Evolutionary conservation across 140 eudicot species (phyloP).

Genomic region (Bidens hawaiensis): DNA sequence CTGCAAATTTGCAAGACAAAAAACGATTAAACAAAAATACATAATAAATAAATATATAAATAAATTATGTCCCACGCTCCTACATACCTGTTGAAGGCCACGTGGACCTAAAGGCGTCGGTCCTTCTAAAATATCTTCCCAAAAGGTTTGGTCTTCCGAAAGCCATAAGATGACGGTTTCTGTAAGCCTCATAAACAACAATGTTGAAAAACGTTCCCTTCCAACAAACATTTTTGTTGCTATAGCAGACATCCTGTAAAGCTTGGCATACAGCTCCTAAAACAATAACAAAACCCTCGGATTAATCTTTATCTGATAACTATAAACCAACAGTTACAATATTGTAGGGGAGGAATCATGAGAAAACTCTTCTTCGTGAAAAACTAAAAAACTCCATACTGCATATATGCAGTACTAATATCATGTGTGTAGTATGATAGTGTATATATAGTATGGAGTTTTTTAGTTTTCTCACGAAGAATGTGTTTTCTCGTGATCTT

Average conservation of each 20-base stretch:
- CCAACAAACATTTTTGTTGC: constrained; percentile 95
- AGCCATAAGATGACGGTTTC: constrained; percentile 96
- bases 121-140: constrained; percentile 97
- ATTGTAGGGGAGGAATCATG: too few species aligned
- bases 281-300: constrained; percentile 6
- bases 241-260: constrained; percentile 82
- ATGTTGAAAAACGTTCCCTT: constrained; percentile 88
- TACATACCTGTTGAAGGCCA: constrained; percentile 90
- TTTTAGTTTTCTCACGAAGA: too few species aligned
- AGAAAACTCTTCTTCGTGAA: too few species aligned
- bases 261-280: constrained; percentile 84
- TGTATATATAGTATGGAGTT: too few species aligned
- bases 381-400: too few species aligned
- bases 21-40: not conserved
- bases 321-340: constrained; percentile 2
- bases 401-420: too few species aligned
- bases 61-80: not conserved
- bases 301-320: constrained; percentile 12
- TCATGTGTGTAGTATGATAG: too few species aligned
- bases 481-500: too few species aligned
- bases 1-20: constrained; percentile 40
- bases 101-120: constrained; percentile 82
- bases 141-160: constrained; percentile 90
- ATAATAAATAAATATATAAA: not conserved
- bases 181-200: constrained; percentile 89